Evolutionary conservation across 106 monocot species (phyloP).

Genomic region (Ottelia alismoides): DNA sequence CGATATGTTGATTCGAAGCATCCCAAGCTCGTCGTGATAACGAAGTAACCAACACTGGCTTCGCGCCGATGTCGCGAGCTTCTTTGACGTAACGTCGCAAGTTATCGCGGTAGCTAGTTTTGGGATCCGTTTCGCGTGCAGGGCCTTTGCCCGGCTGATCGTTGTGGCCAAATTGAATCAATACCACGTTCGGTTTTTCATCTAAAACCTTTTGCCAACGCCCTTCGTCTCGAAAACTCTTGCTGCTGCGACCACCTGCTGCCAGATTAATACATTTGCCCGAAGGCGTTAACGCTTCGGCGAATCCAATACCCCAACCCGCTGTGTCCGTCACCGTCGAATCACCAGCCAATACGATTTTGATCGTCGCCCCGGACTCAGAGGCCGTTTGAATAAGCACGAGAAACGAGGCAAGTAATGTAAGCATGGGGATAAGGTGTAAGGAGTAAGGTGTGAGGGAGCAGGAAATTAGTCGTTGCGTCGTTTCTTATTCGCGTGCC

Average conservation of each 20-base stretch:
- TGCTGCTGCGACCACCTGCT: neutral
- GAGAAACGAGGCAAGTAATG: no score
- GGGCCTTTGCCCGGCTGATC: neutral
- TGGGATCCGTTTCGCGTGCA: neutral
- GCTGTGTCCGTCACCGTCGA: no score
- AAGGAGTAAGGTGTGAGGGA: no score
- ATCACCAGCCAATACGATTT: no score
- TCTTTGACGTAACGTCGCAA: neutral
- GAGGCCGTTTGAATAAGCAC: no score
- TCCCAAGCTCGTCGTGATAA: neutral
- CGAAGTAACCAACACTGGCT: neutral
- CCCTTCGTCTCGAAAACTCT: neutral
- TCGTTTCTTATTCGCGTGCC: no score
- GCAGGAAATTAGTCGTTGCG: no score
- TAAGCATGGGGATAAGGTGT: no score
- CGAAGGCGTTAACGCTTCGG: no score
- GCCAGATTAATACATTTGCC: neutral
- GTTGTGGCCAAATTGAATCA: conserved; percentile 1
- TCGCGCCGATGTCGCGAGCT: neutral
- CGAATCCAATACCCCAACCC: no score
- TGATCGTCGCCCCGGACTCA: no score
- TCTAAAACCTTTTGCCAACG: neutral
- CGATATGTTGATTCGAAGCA: no score
- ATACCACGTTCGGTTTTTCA: neutral
- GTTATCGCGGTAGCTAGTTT: neutral